These are phyloP conservation scores for Alternaria rosae DNA, from an alignment of 2,329 filamentous ascomycete species.

Conservation along the genomic window DNA sequence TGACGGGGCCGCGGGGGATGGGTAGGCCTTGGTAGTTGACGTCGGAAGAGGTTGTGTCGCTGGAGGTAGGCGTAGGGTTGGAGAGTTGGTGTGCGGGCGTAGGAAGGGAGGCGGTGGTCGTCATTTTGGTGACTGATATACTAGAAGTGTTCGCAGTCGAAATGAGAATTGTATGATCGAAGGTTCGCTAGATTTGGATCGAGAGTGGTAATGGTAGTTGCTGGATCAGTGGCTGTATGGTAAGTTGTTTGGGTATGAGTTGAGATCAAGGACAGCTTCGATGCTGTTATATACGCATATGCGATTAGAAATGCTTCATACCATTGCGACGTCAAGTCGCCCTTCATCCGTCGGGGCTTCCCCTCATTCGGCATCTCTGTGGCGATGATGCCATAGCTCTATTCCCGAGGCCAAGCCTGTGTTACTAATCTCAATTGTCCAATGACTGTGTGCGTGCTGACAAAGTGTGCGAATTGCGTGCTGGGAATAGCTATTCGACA, in stretches of 20 bases:
- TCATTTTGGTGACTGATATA: constrained; percentile 42
- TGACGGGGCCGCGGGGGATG: constrained; percentile 39
- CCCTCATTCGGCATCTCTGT: constrained; percentile 28
- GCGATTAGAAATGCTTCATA: constrained; percentile 41
- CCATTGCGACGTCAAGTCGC: constrained; percentile 9
- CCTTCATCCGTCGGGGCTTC: constrained; percentile 15
- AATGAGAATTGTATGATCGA: not conserved
- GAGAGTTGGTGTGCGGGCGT: constrained; percentile 54
- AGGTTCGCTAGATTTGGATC: not conserved
- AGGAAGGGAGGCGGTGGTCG: constrained; percentile 52
- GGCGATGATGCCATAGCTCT: constrained; percentile 46
- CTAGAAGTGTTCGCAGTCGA: not conserved
- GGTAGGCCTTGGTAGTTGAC: constrained; percentile 41
- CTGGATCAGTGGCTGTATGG: constrained; percentile 10
- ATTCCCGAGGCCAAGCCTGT: constrained; percentile 35
- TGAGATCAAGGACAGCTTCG: constrained; percentile 7
- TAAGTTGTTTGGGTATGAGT: constrained; percentile 19
- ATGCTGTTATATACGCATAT: constrained; percentile 30
- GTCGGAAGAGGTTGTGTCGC: constrained; percentile 38
- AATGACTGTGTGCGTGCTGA: constrained; percentile 31
- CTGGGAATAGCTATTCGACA: constrained; percentile 1
- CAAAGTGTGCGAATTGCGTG: constrained; percentile 40
- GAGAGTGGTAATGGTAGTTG: not conserved
- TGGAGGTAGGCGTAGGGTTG: constrained; percentile 29
- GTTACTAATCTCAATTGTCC: constrained; percentile 36